Evolutionary conservation across 805 yeast species (phyloP).

Genomic region (Kluyveromyces lactis): DNA sequence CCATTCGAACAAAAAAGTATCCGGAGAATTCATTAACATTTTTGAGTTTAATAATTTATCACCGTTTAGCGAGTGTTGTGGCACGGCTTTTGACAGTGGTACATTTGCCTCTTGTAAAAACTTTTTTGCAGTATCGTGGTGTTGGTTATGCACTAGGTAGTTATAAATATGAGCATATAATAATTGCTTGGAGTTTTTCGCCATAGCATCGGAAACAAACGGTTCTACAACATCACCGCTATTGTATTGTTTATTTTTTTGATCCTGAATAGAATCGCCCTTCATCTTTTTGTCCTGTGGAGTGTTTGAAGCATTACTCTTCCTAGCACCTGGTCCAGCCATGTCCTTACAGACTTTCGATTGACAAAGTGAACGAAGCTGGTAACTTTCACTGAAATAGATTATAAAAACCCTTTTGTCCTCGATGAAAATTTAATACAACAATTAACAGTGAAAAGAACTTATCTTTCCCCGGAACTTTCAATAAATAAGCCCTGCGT

Average conservation of each 20-base stretch:
- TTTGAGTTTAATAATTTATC: conserved; percentile 27
- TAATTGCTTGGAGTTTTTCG: conserved; percentile 41
- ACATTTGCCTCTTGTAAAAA: conserved; percentile 40
- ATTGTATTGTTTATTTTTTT: neutral
- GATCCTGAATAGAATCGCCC: neutral
- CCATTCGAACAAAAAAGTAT: conserved; percentile 48
- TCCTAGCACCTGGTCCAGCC: neutral
- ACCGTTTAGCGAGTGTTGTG: conserved; percentile 7
- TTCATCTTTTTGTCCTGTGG: neutral
- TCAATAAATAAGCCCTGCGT: too few species aligned
- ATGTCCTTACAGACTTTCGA: neutral
- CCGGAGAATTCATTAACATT: conserved; percentile 36
- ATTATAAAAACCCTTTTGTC: too few species aligned
- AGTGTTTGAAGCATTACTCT: neutral
- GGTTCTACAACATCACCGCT: conserved; percentile 5
- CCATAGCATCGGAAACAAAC: conserved; percentile 37
- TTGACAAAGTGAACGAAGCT: too few species aligned
- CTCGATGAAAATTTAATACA: too few species aligned
- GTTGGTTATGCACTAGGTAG: conserved; percentile 39
- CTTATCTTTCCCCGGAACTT: too few species aligned
- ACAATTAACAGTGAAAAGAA: too few species aligned
- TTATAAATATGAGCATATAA: conserved; percentile 45
- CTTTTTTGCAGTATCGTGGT: conserved; percentile 41
- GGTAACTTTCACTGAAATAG: too few species aligned
- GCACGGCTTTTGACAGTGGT: conserved; percentile 25